Conservation (phyloP, 2,329 filamentous ascomycete genomes). For the Sporothrix luriei region DNA sequence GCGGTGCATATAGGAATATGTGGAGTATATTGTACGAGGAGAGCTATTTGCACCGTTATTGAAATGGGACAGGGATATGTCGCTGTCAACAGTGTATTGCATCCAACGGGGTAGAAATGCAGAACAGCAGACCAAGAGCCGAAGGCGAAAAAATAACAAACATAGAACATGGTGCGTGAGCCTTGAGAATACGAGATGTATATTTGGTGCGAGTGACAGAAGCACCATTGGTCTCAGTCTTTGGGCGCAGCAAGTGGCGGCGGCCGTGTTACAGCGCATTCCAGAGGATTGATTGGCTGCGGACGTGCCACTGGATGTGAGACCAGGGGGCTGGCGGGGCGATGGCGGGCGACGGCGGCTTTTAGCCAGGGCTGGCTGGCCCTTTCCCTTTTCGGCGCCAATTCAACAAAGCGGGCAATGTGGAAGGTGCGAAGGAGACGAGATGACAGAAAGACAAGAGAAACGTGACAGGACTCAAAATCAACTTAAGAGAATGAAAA, state of each 20-base stretch:
- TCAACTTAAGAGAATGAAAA: background rate
- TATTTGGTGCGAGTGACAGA: background rate
- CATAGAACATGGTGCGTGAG: background rate
- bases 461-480: background rate
- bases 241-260: background rate
- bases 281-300: background rate
- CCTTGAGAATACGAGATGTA: background rate
- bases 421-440: constrained; percentile 7
- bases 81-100: background rate
- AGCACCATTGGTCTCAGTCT: constrained; percentile 9
- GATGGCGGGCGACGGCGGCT: background rate
- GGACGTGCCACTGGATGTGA: background rate
- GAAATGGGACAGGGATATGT: constrained; percentile 4
- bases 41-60: background rate
- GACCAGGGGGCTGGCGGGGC: constrained; percentile 4
- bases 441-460: background rate
- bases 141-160: background rate
- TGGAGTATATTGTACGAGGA: background rate
- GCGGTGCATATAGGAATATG: background rate
- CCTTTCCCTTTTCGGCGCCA: constrained; percentile 18
- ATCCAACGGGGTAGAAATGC: background rate
- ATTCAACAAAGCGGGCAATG: background rate
- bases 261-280: background rate
- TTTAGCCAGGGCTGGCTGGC: constrained; percentile 7
- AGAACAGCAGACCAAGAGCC: background rate